Percentiles rank a stretch among this genome's conserved stretches.
These are phyloP conservation scores for Pisolithus thermaeus DNA, from an alignment of 1,284 basidiomycete species.

Conservation along the genomic window DNA sequence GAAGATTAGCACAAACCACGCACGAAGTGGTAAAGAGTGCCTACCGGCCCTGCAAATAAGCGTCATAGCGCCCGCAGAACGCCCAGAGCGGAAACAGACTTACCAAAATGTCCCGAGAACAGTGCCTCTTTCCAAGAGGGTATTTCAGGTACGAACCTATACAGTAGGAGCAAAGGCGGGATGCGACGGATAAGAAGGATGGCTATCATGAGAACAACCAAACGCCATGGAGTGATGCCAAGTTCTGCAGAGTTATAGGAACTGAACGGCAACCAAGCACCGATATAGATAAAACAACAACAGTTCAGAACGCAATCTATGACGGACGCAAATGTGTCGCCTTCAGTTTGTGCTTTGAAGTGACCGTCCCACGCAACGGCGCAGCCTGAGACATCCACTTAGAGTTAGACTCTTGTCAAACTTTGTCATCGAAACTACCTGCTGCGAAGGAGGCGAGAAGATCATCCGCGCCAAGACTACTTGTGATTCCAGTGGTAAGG, in stretches of 20 bases:
- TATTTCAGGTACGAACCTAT: slow-evolving; percentile 84
- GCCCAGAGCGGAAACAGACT: not conserved
- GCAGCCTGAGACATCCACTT: slow-evolving; percentile 43
- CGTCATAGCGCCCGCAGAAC: slow-evolving; percentile 2
- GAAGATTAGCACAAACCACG: not conserved
- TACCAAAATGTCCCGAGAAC: slow-evolving; percentile 86
- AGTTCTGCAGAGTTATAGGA: slow-evolving; percentile 58
- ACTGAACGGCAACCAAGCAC: slow-evolving; percentile 81
- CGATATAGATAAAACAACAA: slow-evolving; percentile 86
- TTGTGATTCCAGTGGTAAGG: slow-evolving; percentile 75
- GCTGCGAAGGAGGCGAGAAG: slow-evolving; percentile 90
- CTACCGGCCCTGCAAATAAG: slow-evolving; percentile 45
- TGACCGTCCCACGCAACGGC: slow-evolving; percentile 95
- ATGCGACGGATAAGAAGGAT: slow-evolving; percentile 74
- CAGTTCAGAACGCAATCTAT: slow-evolving; percentile 85
- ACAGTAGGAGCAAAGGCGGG: slow-evolving; percentile 68
- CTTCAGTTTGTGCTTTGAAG: slow-evolving; percentile 82
- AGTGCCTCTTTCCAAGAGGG: slow-evolving; percentile 71
- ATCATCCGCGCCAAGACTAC: slow-evolving; percentile 79
- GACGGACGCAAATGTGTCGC: slow-evolving; percentile 83
- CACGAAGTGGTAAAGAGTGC: slow-evolving; percentile 16
- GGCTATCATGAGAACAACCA: slow-evolving; percentile 60
- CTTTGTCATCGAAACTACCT: slow-evolving; percentile 38
- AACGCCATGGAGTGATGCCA: slow-evolving; percentile 69
- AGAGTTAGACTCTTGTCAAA: not conserved